These are phyloP conservation scores for Populus deltoides DNA, from an alignment of 345 rosid species.

Conservation along the genomic window DNA sequence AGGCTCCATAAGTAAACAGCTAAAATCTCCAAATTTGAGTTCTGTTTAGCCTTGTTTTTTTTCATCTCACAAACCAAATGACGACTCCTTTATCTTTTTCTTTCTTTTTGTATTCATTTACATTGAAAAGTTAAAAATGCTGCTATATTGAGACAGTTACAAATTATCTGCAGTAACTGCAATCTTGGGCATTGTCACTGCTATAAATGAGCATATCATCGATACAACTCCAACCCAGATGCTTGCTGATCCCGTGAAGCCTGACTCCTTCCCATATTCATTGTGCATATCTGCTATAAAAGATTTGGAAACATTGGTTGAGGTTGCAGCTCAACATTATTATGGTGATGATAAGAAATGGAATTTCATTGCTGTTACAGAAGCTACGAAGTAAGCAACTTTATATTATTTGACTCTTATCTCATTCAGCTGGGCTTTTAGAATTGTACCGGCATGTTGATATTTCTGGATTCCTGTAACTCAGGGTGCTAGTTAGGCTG, in stretches of 20 bases:
- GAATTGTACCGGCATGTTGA: not conserved
- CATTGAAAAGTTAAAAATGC: not conserved
- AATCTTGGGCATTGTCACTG: slow-evolving; percentile 75
- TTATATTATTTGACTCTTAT: not conserved
- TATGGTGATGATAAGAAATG: slow-evolving; percentile 75
- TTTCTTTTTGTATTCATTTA: not conserved
- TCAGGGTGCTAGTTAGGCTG: slow-evolving; percentile 68
- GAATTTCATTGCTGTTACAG: slow-evolving; percentile 78
- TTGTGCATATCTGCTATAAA: slow-evolving; percentile 72
- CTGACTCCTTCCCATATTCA: slow-evolving; percentile 60
- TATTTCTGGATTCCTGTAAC: slow-evolving; percentile 16
- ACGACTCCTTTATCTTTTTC: not conserved
- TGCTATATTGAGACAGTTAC: slow-evolving; percentile 21
- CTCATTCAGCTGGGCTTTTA: not conserved
- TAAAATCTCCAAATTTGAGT: not conserved
- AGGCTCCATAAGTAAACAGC: not conserved
- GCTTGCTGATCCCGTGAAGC: slow-evolving; percentile 34
- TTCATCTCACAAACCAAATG: not conserved
- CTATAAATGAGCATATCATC: slow-evolving; percentile 78
- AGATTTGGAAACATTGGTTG: slow-evolving; percentile 87
- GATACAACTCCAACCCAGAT: slow-evolving; percentile 52
- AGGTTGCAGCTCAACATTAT: slow-evolving; percentile 79
- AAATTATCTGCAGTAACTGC: slow-evolving; percentile 69
- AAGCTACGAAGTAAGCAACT: slow-evolving; percentile 69
- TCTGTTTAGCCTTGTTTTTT: not conserved